These are phyloP conservation scores for Mycena latifolia DNA, from an alignment of 768 basidiomycete species.

Conservation along the genomic window DNA sequence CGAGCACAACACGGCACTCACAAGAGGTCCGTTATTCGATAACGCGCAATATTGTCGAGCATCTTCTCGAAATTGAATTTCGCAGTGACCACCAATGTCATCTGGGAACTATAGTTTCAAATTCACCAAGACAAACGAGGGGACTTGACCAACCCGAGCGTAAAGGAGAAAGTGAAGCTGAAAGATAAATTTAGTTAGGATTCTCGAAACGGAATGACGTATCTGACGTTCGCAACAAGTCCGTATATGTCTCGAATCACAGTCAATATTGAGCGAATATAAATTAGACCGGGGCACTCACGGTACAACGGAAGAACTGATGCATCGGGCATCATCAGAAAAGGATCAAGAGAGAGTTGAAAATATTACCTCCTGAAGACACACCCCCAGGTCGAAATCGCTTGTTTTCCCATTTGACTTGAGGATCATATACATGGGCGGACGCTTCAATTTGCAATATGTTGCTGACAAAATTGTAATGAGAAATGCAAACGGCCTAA, in stretches of 20 bases:
- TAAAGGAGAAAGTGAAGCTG: background rate
- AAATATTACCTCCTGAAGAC: constrained; percentile 23
- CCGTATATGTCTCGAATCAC: background rate
- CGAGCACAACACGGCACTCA: constrained; percentile 58
- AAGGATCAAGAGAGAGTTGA: constrained; percentile 31
- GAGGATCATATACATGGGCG: background rate
- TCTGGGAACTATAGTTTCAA: constrained; percentile 48
- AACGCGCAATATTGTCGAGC: constrained; percentile 58
- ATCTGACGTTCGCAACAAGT: constrained; percentile 49
- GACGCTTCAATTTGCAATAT: background rate
- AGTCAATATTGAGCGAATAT: background rate
- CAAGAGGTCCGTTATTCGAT: constrained; percentile 56
- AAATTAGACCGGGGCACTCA: background rate
- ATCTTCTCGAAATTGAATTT: constrained; percentile 60
- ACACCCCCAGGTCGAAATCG: constrained; percentile 40
- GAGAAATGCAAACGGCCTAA: constrained; percentile 5
- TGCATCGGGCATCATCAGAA: background rate
- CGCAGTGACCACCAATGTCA: constrained; percentile 60
- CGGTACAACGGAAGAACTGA: background rate
- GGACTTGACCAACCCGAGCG: background rate
- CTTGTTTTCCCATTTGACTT: constrained; percentile 3
- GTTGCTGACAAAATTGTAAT: background rate
- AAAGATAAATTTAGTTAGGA: background rate
- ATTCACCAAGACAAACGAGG: background rate
- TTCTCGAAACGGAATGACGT: constrained; percentile 33